Evolutionary conservation across 805 yeast genomes (phyloP).

Genomic region (Candida jianshihensis): DNA sequence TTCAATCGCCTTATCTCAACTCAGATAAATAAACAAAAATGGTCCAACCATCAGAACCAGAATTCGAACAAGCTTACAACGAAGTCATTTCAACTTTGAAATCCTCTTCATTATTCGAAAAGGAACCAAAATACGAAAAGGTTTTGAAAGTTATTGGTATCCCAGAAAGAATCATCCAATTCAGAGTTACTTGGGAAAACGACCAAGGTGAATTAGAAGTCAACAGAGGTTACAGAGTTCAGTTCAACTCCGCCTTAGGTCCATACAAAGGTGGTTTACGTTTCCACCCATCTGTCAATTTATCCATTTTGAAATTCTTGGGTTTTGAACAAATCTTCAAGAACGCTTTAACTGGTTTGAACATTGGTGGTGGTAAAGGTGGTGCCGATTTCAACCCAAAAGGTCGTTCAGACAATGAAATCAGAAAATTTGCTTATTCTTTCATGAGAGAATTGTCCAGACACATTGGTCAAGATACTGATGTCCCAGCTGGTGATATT

Average conservation of each 20-base stretch:
- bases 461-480: constrained; percentile 95
- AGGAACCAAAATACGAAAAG: constrained; percentile 85
- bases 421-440: constrained; percentile 92
- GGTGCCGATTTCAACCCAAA: constrained; percentile 98
- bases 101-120: constrained; percentile 83
- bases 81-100: constrained; percentile 84
- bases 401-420: constrained; percentile 87
- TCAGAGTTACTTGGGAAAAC: constrained; percentile 97
- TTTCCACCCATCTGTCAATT: constrained; percentile 95
- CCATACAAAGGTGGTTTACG: constrained; percentile 99
- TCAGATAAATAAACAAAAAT: constrained; percentile 26
- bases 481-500: constrained; percentile 99
- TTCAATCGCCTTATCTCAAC: neutral
- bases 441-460: constrained; percentile 94
- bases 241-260: constrained; percentile 96
- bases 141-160: constrained; percentile 85
- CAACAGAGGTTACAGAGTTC: constrained; percentile 97
- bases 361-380: constrained; percentile 99
- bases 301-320: constrained; percentile 89
- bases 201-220: constrained; percentile 88
- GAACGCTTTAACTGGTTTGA: constrained; percentile 93
- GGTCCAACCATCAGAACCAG: constrained; percentile 92
- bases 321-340: constrained; percentile 99
- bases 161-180: constrained; percentile 94
- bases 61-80: constrained; percentile 97